These are phyloP conservation scores for Xerocomellus amylosporus DNA, from an alignment of 768 basidiomycete genomes.

Conservation along the genomic window DNA sequence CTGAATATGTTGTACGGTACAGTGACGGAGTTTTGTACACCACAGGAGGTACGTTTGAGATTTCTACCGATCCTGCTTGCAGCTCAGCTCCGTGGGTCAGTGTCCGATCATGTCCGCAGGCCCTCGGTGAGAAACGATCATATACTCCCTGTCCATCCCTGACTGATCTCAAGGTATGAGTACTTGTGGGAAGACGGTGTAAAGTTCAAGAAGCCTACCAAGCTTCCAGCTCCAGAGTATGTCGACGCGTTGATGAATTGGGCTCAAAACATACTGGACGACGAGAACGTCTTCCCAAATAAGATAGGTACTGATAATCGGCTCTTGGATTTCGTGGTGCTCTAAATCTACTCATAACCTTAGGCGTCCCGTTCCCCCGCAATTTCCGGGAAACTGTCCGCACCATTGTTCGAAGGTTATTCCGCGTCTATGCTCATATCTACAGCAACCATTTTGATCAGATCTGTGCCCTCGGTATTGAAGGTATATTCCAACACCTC, in stretches of 20 bases:
- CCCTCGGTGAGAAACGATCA: constrained; percentile 59
- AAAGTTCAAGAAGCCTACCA: constrained; percentile 86
- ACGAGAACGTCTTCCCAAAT: constrained; percentile 90
- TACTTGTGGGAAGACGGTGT: constrained; percentile 93
- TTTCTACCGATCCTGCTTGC: constrained; percentile 1
- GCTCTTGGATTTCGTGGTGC: constrained; percentile 5
- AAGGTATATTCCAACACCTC: constrained; percentile 55
- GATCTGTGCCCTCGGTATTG: constrained; percentile 95
- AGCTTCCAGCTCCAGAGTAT: constrained; percentile 92
- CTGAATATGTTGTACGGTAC: constrained; percentile 99
- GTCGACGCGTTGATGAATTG: constrained; percentile 99
- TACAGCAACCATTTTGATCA: constrained; percentile 99
- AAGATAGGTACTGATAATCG: constrained; percentile 67
- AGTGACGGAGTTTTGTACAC: constrained; percentile 96
- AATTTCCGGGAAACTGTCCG: constrained; percentile 89
- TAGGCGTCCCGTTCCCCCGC: constrained; percentile 87
- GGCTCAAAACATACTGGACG: constrained; percentile 90
- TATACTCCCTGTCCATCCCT: background rate
- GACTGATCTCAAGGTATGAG: constrained; percentile 64
- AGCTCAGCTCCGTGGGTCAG: constrained; percentile 37
- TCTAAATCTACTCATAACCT: background rate
- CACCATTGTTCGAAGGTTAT: constrained; percentile 87
- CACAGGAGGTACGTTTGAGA: constrained; percentile 67
- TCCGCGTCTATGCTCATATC: constrained; percentile 97
- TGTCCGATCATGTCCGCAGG: constrained; percentile 98